Evolutionary conservation across 2,329 filamentous ascomycete species (phyloP), one percentile per base, ranked within the genome.

Genomic region (Massarina eburnea): DNA sequence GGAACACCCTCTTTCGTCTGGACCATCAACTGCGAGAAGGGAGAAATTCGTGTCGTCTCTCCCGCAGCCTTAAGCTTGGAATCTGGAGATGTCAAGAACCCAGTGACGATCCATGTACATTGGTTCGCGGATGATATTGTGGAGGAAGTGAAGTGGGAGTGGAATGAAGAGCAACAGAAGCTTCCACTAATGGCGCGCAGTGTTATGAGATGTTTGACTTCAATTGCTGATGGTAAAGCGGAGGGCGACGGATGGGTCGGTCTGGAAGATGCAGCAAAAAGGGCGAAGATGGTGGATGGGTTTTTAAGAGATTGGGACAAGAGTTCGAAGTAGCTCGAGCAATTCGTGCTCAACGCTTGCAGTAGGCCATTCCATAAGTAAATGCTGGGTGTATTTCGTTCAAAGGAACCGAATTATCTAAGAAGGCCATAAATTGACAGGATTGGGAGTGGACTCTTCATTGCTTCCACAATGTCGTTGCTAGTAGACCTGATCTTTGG

Each of bases 41-140:
- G 68, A 12, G 66, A 68, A 39, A 45, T 73, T 24, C 54, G 57
- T 6, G 43, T 72, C 15, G 54, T 64, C 4, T 64, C 67, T 8
- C 51, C 56, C 0, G 54, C 49, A 22, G 55, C 56, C 4, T 56
- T 46, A 14, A 38, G 35, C 9, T 52, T 69, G 45, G 45, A 54
- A 14, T 22, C 37, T 4, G 26, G n/a, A 38, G 57, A 61, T 0
- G 56, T 64, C 0, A 66, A 70, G 0, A 66, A 76, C 10, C 58
- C 58, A 10, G 55, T 64, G 2, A 71, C 68, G 2, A 70, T 83
- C 7, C 71, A 80, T 15, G 58, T 84, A 0, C 76, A 82, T 44
- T 71, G 80, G 32, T 76, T 74, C 36, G 73, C 66, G 8, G 75
- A 64, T 0, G 75, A 77, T 22, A 54, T 68, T 19, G 71, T 83